Conservation (phyloP, 352 stramenopile species). For the Globisporangium mamillatum region DNA sequence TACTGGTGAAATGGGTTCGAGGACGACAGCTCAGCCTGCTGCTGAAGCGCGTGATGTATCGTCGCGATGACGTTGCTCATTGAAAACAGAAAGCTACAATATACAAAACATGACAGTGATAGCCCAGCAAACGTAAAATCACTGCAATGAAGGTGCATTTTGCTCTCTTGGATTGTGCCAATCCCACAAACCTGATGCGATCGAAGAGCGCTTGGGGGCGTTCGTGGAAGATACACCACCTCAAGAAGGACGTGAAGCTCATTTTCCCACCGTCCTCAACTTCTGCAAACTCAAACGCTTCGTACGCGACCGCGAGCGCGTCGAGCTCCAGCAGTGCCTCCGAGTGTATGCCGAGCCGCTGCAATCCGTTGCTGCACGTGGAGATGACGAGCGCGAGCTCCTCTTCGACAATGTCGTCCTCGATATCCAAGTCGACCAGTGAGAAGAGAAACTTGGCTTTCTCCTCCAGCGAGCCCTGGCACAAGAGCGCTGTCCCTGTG, state of each 20-base stretch:
- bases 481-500: slow-evolving; percentile 34
- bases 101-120: not conserved
- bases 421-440: slow-evolving; percentile 67
- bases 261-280: slow-evolving; percentile 70
- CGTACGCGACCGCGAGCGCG: slow-evolving; percentile 52
- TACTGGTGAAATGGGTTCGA: slow-evolving; percentile 28
- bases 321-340: slow-evolving; percentile 37
- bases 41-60: slow-evolving; percentile 31
- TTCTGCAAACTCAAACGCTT: slow-evolving; percentile 63
- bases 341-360: slow-evolving; percentile 28
- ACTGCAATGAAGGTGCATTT: not conserved
- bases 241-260: slow-evolving; percentile 55
- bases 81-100: slow-evolving; percentile 43
- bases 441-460: slow-evolving; percentile 61
- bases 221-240: slow-evolving; percentile 68
- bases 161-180: not conserved
- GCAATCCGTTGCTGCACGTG: slow-evolving; percentile 43
- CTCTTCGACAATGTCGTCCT: slow-evolving; percentile 73
- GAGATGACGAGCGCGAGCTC: slow-evolving; percentile 69
- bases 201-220: slow-evolving; percentile 53
- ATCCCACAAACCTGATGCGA: slow-evolving; percentile 33
- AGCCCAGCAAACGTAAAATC: not conserved
- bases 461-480: slow-evolving; percentile 45
- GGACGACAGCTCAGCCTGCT: slow-evolving; percentile 9
- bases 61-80: slow-evolving; percentile 30